Percentiles rank a stretch among this genome's conserved stretches.
These are phyloP conservation scores for Penicillium brasilianum DNA, from an alignment of 2,329 filamentous ascomycete genomes.

Conservation along the genomic window DNA sequence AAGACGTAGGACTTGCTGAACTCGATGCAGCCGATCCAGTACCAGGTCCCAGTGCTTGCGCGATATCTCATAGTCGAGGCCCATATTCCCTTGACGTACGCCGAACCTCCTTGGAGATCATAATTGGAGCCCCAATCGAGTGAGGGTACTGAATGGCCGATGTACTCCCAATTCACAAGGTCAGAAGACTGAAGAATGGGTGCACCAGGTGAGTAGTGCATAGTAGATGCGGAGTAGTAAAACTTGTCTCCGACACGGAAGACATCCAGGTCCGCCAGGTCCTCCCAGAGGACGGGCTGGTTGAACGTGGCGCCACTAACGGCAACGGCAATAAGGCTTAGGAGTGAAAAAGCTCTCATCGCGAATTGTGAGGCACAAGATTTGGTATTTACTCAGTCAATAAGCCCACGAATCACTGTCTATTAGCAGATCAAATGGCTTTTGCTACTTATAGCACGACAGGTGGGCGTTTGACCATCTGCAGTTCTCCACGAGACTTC, in stretches of 20 bases:
- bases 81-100: slow-evolving; percentile 62
- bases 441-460: not conserved
- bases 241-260: slow-evolving; percentile 56
- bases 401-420: not conserved
- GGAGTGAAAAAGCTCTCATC: slow-evolving; percentile 3
- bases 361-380: not conserved
- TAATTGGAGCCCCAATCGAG: slow-evolving; percentile 57
- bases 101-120: slow-evolving; percentile 50
- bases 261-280: slow-evolving; percentile 62
- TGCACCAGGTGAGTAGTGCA: slow-evolving; percentile 63
- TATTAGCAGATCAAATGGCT: not conserved
- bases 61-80: slow-evolving; percentile 61
- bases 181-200: slow-evolving; percentile 62
- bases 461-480: too few relatives aligned
- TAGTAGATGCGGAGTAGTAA: slow-evolving; percentile 62
- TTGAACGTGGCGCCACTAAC: slow-evolving; percentile 37
- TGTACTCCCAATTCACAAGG: slow-evolving; percentile 57
- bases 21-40: slow-evolving; percentile 64
- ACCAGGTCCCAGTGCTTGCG: slow-evolving; percentile 55
- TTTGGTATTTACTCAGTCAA: not conserved
- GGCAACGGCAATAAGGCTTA: slow-evolving; percentile 1
- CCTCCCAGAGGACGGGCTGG: slow-evolving; percentile 62
- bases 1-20: slow-evolving; percentile 60
- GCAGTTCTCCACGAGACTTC: slow-evolving; percentile 2
- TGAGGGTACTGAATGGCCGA: slow-evolving; percentile 53